These are phyloP conservation scores for Simmondsia chinensis DNA, from an alignment of 148 eudicot species.

Conservation along the genomic window DNA sequence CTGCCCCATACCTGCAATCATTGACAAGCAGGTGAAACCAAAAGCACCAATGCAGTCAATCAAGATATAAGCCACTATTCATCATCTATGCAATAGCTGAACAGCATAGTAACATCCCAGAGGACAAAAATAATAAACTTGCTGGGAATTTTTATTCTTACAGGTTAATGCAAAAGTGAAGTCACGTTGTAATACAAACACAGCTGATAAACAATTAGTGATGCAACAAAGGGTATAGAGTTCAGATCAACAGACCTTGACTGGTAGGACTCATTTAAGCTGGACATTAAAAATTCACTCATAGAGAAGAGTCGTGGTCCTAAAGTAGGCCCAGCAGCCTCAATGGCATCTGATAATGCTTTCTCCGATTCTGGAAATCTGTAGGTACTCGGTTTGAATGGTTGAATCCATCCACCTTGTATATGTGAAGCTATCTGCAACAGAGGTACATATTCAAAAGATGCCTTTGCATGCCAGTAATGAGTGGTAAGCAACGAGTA, in stretches of 20 bases:
- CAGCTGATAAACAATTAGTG: conserved; percentile 2
- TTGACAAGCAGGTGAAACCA: conserved; percentile 1
- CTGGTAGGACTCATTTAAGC: conserved; percentile 86
- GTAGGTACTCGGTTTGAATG: conserved; percentile 44
- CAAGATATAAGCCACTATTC: neutral
- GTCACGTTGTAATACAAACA: too few relatives aligned
- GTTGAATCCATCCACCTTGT: conserved; percentile 92
- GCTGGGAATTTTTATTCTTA: too few relatives aligned
- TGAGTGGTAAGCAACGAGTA: too few relatives aligned
- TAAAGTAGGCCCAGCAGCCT: conserved; percentile 80
- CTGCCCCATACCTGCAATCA: conserved; percentile 76
- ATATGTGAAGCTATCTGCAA: conserved; percentile 65
- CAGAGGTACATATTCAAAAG: conserved; percentile 2
- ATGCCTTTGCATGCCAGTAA: neutral
- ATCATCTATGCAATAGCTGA: too few relatives aligned
- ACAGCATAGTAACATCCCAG: too few relatives aligned
- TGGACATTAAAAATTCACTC: conserved; percentile 97
- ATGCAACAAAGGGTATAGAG: conserved; percentile 1
- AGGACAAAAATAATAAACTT: too few relatives aligned
- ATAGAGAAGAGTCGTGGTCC: conserved; percentile 80
- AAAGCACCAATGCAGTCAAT: neutral
- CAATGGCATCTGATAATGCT: conserved; percentile 70
- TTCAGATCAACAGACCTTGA: conserved; percentile 49
- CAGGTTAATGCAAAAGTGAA: too few relatives aligned
- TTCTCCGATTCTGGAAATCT: conserved; percentile 74